Percentiles rank a stretch among this genome's conserved stretches.
These are phyloP conservation scores for Ampelomyces quisqualis DNA, from an alignment of 2,329 filamentous ascomycete genomes.

Conservation along the genomic window DNA sequence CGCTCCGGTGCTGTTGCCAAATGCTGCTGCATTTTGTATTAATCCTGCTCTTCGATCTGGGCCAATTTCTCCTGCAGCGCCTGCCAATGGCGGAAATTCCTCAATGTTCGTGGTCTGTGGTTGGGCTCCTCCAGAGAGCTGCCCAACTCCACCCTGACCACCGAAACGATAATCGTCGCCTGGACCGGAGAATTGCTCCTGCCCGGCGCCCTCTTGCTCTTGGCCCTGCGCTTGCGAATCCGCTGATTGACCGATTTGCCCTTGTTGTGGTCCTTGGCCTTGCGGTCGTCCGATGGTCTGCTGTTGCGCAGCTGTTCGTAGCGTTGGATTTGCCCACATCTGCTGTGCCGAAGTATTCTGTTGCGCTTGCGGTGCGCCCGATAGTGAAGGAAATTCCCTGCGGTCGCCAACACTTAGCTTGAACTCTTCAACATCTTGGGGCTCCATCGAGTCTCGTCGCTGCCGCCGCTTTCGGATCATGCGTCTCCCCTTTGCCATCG, in stretches of 20 bases:
- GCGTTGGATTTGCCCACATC: constrained; percentile 59
- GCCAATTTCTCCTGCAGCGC: constrained; percentile 53
- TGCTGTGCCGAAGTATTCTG: constrained; percentile 55
- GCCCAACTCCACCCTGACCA: constrained; percentile 55
- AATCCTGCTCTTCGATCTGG: constrained; percentile 54
- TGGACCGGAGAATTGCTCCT: constrained; percentile 53
- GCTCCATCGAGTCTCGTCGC: background rate
- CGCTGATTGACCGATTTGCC: constrained; percentile 39
- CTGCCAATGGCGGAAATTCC: constrained; percentile 62
- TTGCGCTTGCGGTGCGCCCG: constrained; percentile 57
- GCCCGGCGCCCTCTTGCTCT: constrained; percentile 46
- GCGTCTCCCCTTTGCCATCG: constrained; percentile 7
- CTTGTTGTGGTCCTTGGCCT: constrained; percentile 37
- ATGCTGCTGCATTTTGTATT: constrained; percentile 53
- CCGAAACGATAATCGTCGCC: constrained; percentile 60
- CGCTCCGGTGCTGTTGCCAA: constrained; percentile 38
- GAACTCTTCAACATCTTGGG: constrained; percentile 5
- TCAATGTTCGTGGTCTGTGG: constrained; percentile 60
- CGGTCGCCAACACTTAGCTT: constrained; percentile 25
- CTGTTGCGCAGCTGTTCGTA: constrained; percentile 53
- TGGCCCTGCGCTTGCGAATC: constrained; percentile 49
- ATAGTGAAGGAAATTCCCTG: constrained; percentile 65
- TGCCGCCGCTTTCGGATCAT: too few relatives aligned
- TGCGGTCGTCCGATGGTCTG: constrained; percentile 57
- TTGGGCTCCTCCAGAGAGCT: constrained; percentile 52